Conservation (phyloP, 371 early-diverging fungal genomes). For the Mucor racemosus region DNA sequence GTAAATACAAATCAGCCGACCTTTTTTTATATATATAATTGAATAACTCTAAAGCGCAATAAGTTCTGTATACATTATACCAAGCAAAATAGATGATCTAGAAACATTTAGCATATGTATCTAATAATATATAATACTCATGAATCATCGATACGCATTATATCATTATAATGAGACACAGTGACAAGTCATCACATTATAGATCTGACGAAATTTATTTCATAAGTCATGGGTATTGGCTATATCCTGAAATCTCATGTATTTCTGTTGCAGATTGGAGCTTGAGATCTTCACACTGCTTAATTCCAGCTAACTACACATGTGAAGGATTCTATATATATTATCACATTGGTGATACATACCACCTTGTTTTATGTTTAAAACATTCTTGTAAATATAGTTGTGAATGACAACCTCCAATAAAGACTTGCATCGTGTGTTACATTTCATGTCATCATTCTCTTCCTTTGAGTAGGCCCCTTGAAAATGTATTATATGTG, state of each 20-base stretch:
- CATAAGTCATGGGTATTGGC: conserved; percentile 6
- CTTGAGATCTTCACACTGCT: conserved; percentile 10
- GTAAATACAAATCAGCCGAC: conserved; percentile 3
- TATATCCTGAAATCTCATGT: not conserved
- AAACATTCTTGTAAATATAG: too few relatives aligned
- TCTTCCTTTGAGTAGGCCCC: not conserved
- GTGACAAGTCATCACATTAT: conserved; percentile 5
- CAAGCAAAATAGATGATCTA: not conserved
- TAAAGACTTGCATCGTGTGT: conserved; percentile 3
- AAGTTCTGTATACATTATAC: too few relatives aligned
- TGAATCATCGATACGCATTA: not conserved
- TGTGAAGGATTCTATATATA: not conserved
- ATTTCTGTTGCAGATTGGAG: conserved; percentile 1
- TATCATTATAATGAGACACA: not conserved
- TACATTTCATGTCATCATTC: conserved; percentile 10
- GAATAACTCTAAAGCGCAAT: too few relatives aligned
- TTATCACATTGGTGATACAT: conserved; percentile 1
- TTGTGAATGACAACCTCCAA: not conserved
- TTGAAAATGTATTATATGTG: not conserved
- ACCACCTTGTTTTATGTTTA: too few relatives aligned
- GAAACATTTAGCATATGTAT: too few relatives aligned
- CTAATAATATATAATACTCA: too few relatives aligned
- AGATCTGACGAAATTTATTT: not conserved
- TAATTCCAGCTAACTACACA: not conserved
- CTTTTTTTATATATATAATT: not conserved